Evolutionary conservation across 305 asterid genomes (phyloP).

Genomic region (Fraxinus velutina): DNA sequence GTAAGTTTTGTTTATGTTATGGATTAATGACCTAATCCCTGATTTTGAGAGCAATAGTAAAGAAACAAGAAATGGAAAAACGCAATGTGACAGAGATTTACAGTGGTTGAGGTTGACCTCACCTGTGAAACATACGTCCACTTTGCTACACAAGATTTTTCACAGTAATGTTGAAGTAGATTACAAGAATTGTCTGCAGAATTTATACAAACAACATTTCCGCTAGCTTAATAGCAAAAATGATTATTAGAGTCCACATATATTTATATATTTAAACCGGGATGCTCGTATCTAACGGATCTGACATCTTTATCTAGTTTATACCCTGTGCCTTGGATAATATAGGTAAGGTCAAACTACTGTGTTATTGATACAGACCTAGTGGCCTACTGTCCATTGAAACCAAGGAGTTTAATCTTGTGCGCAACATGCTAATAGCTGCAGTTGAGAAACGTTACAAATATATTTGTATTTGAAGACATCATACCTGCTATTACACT

Average conservation of each 20-base stretch:
- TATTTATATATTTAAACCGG: not conserved
- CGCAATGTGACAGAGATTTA: too few relatives aligned
- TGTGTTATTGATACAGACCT: constrained; percentile 47
- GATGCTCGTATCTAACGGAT: not conserved
- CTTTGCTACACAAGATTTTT: too few relatives aligned
- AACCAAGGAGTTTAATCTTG: constrained; percentile 69
- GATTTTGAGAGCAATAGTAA: not conserved
- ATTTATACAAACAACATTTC: too few relatives aligned
- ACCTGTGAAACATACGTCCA: too few relatives aligned
- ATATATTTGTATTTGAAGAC: not conserved
- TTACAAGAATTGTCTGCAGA: too few relatives aligned
- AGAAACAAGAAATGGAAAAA: too few relatives aligned
- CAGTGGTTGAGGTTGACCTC: too few relatives aligned
- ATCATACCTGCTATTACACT: too few relatives aligned
- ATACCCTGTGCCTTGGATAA: not conserved
- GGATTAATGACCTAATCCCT: not conserved
- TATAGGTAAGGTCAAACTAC: constrained; percentile 10
- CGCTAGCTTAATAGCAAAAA: too few relatives aligned
- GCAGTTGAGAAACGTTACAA: constrained; percentile 87
- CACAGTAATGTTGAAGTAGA: too few relatives aligned
- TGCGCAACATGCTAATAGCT: constrained; percentile 82
- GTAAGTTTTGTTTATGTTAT: too few relatives aligned
- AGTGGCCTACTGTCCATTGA: constrained; percentile 66
- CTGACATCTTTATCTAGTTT: not conserved
- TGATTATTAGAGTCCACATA: not conserved